phyloP scores from a whole-genome alignment of 768 basidiomycete genomes.

The Megacollybia marginata region DNA sequence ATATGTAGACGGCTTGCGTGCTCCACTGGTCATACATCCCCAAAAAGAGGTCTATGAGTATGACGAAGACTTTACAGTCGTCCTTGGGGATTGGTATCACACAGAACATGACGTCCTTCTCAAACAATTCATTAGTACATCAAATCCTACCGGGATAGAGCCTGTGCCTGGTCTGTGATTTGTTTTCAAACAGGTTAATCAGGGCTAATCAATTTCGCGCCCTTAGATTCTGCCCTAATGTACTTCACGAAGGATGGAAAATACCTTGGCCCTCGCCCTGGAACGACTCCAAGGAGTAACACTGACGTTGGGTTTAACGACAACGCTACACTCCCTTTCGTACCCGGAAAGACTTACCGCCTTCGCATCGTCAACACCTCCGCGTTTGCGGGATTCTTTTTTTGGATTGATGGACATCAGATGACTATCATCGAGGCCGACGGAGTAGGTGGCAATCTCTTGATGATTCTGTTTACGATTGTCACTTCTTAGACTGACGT shows the following conservation, averaged over 20 bases:
- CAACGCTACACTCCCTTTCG: conserved; percentile 77
- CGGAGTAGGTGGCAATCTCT: conserved; percentile 42
- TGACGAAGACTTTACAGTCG: conserved; percentile 84
- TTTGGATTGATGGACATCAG: conserved; percentile 84
- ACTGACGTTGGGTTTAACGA: conserved; percentile 76
- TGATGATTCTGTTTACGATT: neutral
- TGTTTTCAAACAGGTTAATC: neutral
- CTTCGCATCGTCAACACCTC: conserved; percentile 78
- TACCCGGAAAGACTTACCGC: conserved; percentile 87
- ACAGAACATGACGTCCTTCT: conserved; percentile 56
- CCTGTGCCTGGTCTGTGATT: conserved; percentile 64
- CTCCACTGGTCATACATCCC: conserved; percentile 74
- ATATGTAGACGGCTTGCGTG: conserved; percentile 89
- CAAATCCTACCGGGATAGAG: conserved; percentile 79
- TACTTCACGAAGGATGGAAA: conserved; percentile 72
- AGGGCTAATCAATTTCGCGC: neutral
- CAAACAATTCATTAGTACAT: conserved; percentile 56
- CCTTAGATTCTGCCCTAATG: conserved; percentile 68
- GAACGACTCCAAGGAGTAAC: conserved; percentile 36
- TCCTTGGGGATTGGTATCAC: conserved; percentile 93
- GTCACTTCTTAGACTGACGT: conserved; percentile 58
- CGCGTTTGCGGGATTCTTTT: conserved; percentile 68
- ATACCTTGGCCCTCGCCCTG: conserved; percentile 57
- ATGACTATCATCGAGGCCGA: conserved; percentile 82
- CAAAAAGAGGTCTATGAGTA: conserved; percentile 60